Conservation (phyloP, 2,329 filamentous ascomycete species). For the Fusarium sp. region DNA sequence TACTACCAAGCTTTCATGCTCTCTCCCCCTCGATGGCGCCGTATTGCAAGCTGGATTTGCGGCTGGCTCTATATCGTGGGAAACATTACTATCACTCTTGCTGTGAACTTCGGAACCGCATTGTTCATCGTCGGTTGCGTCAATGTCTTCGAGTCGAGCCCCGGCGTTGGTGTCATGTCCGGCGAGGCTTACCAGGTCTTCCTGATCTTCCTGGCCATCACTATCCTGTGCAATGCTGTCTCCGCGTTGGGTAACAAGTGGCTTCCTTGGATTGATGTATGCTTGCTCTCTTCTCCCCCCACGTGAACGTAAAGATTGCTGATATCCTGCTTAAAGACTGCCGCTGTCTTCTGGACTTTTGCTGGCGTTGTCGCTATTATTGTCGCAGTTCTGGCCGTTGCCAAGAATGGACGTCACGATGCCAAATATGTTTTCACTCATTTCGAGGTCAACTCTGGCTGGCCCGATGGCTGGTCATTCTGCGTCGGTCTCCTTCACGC, state of each 20-base stretch:
- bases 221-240: constrained; percentile 74
- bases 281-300: constrained; percentile 47
- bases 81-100: constrained; percentile 86
- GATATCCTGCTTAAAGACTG: constrained; percentile 64
- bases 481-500: constrained; percentile 80
- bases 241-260: constrained; percentile 78
- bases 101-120: constrained; percentile 85
- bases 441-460: constrained; percentile 79
- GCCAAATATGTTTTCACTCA: constrained; percentile 77
- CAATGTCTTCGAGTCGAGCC: constrained; percentile 67
- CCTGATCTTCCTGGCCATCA: constrained; percentile 79
- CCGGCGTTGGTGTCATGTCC: constrained; percentile 61
- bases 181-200: constrained; percentile 76
- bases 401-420: constrained; percentile 76
- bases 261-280: constrained; percentile 78
- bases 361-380: constrained; percentile 77
- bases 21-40: constrained; percentile 72
- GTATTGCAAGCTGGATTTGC: constrained; percentile 78
- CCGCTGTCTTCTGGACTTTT: constrained; percentile 83
- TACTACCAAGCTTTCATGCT: constrained; percentile 88
- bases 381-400: constrained; percentile 74
- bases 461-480: constrained; percentile 80
- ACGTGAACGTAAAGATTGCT: constrained; percentile 15
- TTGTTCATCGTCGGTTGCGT: constrained; percentile 72
- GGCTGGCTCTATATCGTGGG: constrained; percentile 85